Base-by-base conservation (phyloP, 129 eudicot genomes). In the Flaveria sonorensis region DNA sequence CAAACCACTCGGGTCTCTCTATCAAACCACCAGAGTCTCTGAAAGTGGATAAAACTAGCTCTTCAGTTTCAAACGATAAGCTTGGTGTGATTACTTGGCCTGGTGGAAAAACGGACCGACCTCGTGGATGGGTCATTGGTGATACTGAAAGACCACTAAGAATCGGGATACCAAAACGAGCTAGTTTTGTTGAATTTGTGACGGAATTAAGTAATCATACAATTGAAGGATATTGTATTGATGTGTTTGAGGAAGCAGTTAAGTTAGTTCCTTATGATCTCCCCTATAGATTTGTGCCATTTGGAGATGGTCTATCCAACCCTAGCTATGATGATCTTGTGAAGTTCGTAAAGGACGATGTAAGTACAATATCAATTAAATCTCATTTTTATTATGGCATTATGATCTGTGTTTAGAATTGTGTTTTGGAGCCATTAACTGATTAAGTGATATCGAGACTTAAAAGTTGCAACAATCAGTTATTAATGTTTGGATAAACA, bases 121-220 rank as follows among this genome's bases (percentile, higher is more conserved):
- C 96, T 45, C 90, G 96, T 20, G 96, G 96, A 50, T 90, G 96
- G 96, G 91, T 87, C 5, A 72, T 89, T 75, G 86, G 91, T 7
- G 85, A 81, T 39, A 20, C 47, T 23, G 91, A 85, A 63, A 79
- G 81, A 57, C 91, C 91, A 0, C 83, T 87, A 53, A 87, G 86
- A 81, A 85, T 89, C 19, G 95, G 91, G 47, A 47, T 87, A 62
- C 95, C 95, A 20, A 84, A 66, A 36, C 77, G 95, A 61, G 79
- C 84, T n/a, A 85, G 85, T 43, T 89, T 84, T 77, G 77, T 59
- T 68, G 88, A 87, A 50, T 87, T 89, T 79, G 91, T 81, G 62
- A 84, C 94, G 0, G 85, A 86, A 70, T 40, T 66, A 78, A 80
- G 71, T 42, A 85, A 74, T 68, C 84, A 85, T 55, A 77, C 82